phyloP scores from a whole-genome alignment of 2,329 filamentous ascomycete genomes.

The Fusarium odoratissimum region DNA sequence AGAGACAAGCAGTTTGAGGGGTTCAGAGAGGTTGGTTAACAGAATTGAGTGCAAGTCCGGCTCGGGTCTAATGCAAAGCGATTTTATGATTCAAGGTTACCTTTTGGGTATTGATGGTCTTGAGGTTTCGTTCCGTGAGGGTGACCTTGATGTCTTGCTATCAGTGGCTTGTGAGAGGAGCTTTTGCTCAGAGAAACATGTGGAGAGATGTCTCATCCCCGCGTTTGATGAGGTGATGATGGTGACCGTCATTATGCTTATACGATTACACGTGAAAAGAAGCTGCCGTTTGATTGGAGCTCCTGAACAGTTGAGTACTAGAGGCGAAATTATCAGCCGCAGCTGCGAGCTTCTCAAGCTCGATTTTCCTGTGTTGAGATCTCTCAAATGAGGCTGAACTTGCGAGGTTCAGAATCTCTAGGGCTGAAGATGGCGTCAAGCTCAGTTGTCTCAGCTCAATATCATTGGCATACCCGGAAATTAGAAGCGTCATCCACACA shows the following conservation, averaged over 20 bases:
- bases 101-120: not conserved
- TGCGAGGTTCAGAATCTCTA: not conserved
- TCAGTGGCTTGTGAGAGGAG: not conserved
- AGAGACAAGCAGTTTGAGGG: slow-evolving; percentile 4
- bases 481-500: not conserved
- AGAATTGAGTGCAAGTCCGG: not conserved
- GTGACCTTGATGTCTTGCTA: not conserved
- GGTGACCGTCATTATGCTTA: not conserved
- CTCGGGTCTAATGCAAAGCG: not conserved
- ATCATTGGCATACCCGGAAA: slow-evolving; percentile 2
- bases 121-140: not conserved
- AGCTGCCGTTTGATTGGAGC: not conserved
- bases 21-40: not conserved
- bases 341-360: not conserved
- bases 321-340: not conserved
- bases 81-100: slow-evolving; percentile 9
- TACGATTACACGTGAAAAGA: not conserved
- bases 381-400: not conserved
- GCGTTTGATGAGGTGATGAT: not conserved
- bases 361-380: not conserved
- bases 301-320: not conserved
- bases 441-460: not conserved
- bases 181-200: not conserved
- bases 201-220: not conserved
- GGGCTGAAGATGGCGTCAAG: not conserved